A percentile compares a stretch with the other conserved stretches of the same genome.
Evolutionary conservation across 805 yeast genomes (phyloP).

Genomic region (Torulaspora quercuum): DNA sequence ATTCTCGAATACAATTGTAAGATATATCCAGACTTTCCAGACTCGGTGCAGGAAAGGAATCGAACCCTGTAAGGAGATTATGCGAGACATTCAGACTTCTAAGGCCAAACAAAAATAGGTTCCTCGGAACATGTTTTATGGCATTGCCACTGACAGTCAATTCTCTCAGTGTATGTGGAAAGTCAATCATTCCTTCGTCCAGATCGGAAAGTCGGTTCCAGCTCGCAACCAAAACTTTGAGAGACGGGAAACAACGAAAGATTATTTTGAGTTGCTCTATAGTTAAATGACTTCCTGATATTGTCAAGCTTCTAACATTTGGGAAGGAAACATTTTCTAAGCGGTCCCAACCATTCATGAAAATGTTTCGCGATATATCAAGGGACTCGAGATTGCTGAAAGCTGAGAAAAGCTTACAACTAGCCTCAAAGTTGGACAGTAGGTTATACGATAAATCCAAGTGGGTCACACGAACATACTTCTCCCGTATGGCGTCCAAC

Average conservation of each 20-base stretch:
- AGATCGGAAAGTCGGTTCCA: conserved; percentile 24
- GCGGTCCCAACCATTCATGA: conserved; percentile 5
- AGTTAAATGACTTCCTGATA: conserved; percentile 26
- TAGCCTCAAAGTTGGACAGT: conserved; percentile 40
- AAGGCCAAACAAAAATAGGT: conserved; percentile 5
- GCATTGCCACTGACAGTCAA: conserved; percentile 24
- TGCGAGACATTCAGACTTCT: conserved; percentile 15
- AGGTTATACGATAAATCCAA: conserved; percentile 64
- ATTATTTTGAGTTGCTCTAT: conserved; percentile 10
- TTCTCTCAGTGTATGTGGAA: conserved; percentile 18
- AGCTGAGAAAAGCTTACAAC: conserved; percentile 39
- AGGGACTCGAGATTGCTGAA: conserved; percentile 42
- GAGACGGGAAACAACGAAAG: conserved; percentile 37
- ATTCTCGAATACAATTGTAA: conserved; percentile 44
- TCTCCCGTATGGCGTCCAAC: not conserved
- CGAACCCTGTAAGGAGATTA: conserved; percentile 9
- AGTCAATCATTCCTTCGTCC: not conserved
- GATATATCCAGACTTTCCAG: conserved; percentile 48
- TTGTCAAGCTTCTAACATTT: conserved; percentile 20
- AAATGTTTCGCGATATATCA: conserved; percentile 51
- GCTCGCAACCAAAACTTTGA: conserved; percentile 32
- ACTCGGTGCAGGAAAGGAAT: conserved; percentile 29
- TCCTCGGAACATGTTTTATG: conserved; percentile 16
- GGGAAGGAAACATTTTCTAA: conserved; percentile 4
- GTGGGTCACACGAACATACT: conserved; percentile 27